phyloP scores from a whole-genome alignment of 192 early-diverging fungal genomes.

The Backusella westeae region DNA sequence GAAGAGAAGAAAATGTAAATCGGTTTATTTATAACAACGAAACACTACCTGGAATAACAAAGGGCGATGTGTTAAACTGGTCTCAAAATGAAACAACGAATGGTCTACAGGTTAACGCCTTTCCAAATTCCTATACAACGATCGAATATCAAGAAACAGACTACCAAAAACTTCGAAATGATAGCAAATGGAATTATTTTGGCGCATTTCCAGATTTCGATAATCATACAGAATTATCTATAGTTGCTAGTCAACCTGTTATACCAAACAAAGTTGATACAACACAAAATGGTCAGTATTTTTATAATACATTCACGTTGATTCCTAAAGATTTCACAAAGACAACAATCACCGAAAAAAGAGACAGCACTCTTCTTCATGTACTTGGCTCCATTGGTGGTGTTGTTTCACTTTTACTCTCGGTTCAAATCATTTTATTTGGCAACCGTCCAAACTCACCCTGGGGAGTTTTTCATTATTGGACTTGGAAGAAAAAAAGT shows the following conservation, averaged over 20 bases:
- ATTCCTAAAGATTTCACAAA: background rate
- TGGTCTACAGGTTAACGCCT: background rate
- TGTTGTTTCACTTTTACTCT: background rate
- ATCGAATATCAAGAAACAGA: background rate
- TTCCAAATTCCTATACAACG: background rate
- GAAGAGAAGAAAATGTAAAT: no score
- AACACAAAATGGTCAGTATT: no score
- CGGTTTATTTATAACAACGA: no score
- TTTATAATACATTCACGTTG: background rate
- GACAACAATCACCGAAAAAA: background rate
- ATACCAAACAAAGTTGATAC: background rate
- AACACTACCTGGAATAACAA: background rate
- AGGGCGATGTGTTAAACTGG: background rate
- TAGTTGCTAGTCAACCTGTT: background rate
- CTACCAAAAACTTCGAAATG: background rate
- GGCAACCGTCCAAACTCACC: background rate
- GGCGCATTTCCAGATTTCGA: background rate
- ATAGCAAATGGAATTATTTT: background rate
- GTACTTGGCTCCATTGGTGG: slow-evolving; percentile 15
- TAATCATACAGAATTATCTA: background rate
- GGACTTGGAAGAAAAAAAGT: no score
- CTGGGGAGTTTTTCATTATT: background rate
- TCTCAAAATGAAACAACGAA: background rate
- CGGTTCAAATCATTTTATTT: slow-evolving; percentile 11
- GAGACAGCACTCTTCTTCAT: background rate